A percentile compares a stretch with the other conserved stretches of the same genome.
These are phyloP conservation scores for Ailanthus altissimus DNA, from an alignment of 345 rosid genomes.

Conservation along the genomic window DNA sequence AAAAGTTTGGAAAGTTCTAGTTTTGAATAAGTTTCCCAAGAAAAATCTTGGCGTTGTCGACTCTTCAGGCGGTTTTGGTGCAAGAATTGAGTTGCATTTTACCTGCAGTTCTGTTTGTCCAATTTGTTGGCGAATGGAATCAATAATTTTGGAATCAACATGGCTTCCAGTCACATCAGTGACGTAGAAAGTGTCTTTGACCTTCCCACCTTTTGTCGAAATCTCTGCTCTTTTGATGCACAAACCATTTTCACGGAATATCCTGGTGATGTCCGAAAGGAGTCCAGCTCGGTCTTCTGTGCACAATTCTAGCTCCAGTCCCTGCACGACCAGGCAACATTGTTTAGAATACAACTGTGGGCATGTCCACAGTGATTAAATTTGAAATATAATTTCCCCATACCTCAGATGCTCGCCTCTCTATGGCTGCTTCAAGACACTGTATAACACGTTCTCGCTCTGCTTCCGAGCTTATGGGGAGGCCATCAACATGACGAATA, in stretches of 20 bases:
- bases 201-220: constrained; percentile 46
- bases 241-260: constrained; percentile 59
- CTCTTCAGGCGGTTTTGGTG: constrained; percentile 40
- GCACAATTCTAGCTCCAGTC: constrained; percentile 56
- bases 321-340: constrained; percentile 33
- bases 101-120: constrained; percentile 42
- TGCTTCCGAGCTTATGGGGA: constrained; percentile 72
- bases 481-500: constrained; percentile 77
- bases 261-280: constrained; percentile 56
- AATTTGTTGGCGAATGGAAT: constrained; percentile 40
- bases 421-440: constrained; percentile 83
- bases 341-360: neutral
- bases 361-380: constrained; percentile 7
- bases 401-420: constrained; percentile 80
- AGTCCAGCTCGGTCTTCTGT: constrained; percentile 56
- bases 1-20: constrained; percentile 49
- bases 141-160: constrained; percentile 47
- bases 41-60: constrained; percentile 39
- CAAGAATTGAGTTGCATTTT: constrained; percentile 31
- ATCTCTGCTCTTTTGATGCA: constrained; percentile 59
- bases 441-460: constrained; percentile 71
- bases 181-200: constrained; percentile 51
- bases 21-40: constrained; percentile 51
- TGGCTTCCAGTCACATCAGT: constrained; percentile 52
- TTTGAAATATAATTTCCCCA: neutral